phyloP scores from a whole-genome alignment of 805 yeast species.

The Barnettozyma wickerhamii region DNA sequence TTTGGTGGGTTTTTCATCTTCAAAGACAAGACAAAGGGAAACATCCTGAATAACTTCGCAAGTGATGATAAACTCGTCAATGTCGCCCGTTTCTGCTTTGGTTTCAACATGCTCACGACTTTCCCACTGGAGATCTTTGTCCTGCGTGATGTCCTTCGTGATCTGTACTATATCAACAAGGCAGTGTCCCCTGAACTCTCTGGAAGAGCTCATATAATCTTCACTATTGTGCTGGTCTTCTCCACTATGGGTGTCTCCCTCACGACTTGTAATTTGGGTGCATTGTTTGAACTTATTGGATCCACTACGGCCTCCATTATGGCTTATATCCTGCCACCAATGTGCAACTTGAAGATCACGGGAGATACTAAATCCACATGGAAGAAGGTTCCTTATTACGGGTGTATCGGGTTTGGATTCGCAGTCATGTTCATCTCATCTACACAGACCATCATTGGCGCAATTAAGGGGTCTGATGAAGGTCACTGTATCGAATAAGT shows the following conservation, averaged over 20 bases:
- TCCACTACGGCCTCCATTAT: conserved; percentile 89
- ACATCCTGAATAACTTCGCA: conserved; percentile 82
- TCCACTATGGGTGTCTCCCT: conserved; percentile 73
- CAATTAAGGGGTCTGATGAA: conserved; percentile 15
- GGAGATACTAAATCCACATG: conserved; percentile 33
- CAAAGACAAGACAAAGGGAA: conserved; percentile 78
- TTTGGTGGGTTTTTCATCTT: conserved; percentile 73
- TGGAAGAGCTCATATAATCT: conserved; percentile 47
- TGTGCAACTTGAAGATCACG: conserved; percentile 70
- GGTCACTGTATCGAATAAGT: conserved; percentile 18
- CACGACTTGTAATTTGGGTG: conserved; percentile 83
- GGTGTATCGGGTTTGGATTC: conserved; percentile 68
- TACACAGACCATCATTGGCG: conserved; percentile 55
- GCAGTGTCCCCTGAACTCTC: conserved; percentile 39
- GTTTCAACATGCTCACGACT: conserved; percentile 88
- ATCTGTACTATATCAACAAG: conserved; percentile 40
- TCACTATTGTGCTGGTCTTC: conserved; percentile 64
- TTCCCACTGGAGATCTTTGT: conserved; percentile 90
- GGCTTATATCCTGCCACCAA: conserved; percentile 90
- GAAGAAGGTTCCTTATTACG: conserved; percentile 53
- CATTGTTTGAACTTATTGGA: conserved; percentile 84
- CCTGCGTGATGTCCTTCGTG: conserved; percentile 79
- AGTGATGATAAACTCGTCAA: conserved; percentile 70
- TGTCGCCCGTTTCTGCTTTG: conserved; percentile 86
- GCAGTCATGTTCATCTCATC: conserved; percentile 80